Evolutionary conservation across 805 yeast genomes (phyloP), one percentile per base, ranked within the genome.

Genomic region (Jamesozyma gamospora): DNA sequence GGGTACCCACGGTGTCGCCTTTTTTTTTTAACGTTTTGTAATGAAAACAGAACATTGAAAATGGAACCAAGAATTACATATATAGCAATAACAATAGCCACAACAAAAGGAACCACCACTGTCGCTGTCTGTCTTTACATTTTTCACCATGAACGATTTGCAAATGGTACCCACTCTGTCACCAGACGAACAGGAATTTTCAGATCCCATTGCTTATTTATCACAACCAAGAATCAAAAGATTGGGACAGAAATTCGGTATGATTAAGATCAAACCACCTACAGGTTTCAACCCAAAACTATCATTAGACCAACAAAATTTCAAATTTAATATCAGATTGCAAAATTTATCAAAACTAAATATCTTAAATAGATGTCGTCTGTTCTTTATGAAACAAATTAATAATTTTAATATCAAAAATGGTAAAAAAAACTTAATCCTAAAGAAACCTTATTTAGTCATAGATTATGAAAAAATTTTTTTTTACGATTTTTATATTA

Each of bases 191-290:
- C 67, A 66, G 19, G 79, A 82, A 49, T 74, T 78, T 43, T 52
- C 58, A 10, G 79, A 81, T 54, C 94, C 95, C 1, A 72, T 80
- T 16, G 58, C 56, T n/a, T 81, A 77, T 47, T 63, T 84, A 14
- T 79, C 82, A 17, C 65, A 72, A 12, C 58, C 75, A 1, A 56
- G 62, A 11, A 65, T 69, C 0, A 47, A 50, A 2, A 36, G 51
- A 2, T 50, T 69, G 9, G 95, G 92, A 2, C 60, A 55, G 26
- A 55, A 62, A 24, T 75, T 70, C 55, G 96, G 96, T 0, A 87
- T 92, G 51, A 60, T 86, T 33, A 88, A 87, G 52, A 55, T 88
- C 2, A 65, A 72, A 6, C 79, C 94, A 4, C 88, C 90, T 0
- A 42, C 43, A 0, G 50, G 48, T 2, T 74, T 73, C 65, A 55